Base-by-base conservation (phyloP, 2,329 filamentous ascomycete genomes). In the Calcarisporium arbuscula region DNA sequence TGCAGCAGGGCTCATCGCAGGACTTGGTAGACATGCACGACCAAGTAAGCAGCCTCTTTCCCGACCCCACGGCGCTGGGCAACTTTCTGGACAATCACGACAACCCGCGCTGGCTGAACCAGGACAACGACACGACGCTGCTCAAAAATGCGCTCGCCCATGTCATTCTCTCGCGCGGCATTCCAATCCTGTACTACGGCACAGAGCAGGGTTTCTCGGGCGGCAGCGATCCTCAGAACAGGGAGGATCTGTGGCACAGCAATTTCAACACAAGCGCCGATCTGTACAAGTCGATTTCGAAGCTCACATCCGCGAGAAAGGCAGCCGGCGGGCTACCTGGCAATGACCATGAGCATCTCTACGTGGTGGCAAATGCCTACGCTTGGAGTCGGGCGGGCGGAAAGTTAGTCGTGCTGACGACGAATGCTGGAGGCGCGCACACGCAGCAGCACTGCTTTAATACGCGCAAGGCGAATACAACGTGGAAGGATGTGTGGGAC, bases 101-200 rank as follows among this genome's bases (percentile, higher is more conserved):
- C 50, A 64, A 72, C 31, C 48, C 66, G 5, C 70, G 75, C 16
- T 77, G 74, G 51, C 52, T 70, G 16, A 67, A 58, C 41, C 52
- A 64, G 38, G 77, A 69, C 32, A 50, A 58, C 8, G 77, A 82
- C 47, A 52, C 67, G 7, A 56, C 71, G 3, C 63, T 79, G 3
- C 69, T 76, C 29, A 73, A 75, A 52, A 82, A 82, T 45, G 65
- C 72, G 5, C 61, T 82, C 26, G 65, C 74, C 0, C 81, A 74
- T 47, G 72, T 70, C n/a, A 67, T 82, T 19, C 66, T 82, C 14
- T 61, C 62, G 3, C 65, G 79, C 35, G 78, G 78, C 15, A 73
- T 82, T 25, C 77, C 77, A 2, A 74, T 80, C 36, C 64, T 82
- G 21, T 83, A 82, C 54, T 70, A 80, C 44, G 79, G 78, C 19